Base-by-base conservation (phyloP, 257 asterid species). In the Primulina huaijiensis region DNA sequence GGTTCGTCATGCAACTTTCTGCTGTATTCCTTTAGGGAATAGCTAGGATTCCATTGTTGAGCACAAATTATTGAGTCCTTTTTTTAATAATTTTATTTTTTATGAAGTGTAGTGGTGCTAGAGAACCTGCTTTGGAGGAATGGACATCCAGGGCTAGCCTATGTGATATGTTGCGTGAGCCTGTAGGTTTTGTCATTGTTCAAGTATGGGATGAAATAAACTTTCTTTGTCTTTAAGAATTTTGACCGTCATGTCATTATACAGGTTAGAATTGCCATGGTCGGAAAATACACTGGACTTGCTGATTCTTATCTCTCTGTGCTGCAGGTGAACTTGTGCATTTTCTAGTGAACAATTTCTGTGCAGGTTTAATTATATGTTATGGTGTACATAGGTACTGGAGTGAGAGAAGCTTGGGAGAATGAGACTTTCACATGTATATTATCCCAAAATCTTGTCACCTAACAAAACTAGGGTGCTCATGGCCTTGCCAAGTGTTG, bases 71-170 rank as follows among this genome's bases (percentile, higher is more conserved):
- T 23, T 23, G 25, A 12, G 21, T 31, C 21, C 19, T 9, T 7
- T 62, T 50, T 62, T 64, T 67, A 61, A 46, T 40, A 68, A 40
- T 60, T 64, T 27, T 60, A 58, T 23, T 17, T 70, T 72, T 19
- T 65, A 11, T 57, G 19, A 21, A 53, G 25, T 77, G 76, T 77
- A 90, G 98, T 58, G 77, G 79, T 74, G 81, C 82, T 72, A 79
- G 77, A 75, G 80, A 82, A 69, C 97, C 96, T 73, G 84, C 79
- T 60, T 81, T 92, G 72, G 86, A 65, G 72, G 97, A 88, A 76
- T 92, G 97, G 98, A 88, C 93, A 66, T 53, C 88, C 59, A 82
- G 93, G 83, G 87, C 97, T 8, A 88, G 89, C 57, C 88, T 90
- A 46, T 87, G 82, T 29, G 97, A 90, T 76, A 74, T 5, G 78